A percentile compares a stretch with the other conserved stretches of the same genome.
phyloP scores from a whole-genome alignment of 1,284 basidiomycete genomes.

The Apiotrichum laibachii region DNA sequence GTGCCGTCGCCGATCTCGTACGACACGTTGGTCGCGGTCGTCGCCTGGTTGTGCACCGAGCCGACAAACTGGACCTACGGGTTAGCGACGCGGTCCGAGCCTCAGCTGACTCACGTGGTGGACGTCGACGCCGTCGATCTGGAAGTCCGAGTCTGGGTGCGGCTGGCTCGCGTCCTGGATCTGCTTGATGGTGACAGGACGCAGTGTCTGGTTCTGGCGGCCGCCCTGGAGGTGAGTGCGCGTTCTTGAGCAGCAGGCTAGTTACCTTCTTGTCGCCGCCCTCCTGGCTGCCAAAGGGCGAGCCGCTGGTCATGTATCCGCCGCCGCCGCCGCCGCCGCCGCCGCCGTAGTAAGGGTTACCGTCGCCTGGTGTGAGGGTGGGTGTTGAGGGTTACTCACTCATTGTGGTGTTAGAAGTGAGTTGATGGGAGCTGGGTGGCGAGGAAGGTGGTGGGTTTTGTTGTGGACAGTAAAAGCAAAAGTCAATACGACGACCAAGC shows the following conservation, averaged over 20 bases:
- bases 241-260: neutral
- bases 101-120: slow-evolving; percentile 44
- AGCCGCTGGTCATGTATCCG: slow-evolving; percentile 34
- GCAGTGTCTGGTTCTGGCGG: slow-evolving; percentile 60
- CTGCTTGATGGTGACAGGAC: slow-evolving; percentile 83
- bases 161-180: slow-evolving; percentile 72
- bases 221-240: slow-evolving; percentile 31
- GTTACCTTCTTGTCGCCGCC: slow-evolving; percentile 39
- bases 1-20: slow-evolving; percentile 87
- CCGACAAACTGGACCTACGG: slow-evolving; percentile 66
- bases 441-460: neutral
- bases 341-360: slow-evolving; percentile 46
- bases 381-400: neutral
- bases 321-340: slow-evolving; percentile 32
- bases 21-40: slow-evolving; percentile 75
- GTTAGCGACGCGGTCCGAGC: neutral
- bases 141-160: slow-evolving; percentile 85
- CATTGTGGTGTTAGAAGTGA: slow-evolving; percentile 4
- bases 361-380: slow-evolving; percentile 29
- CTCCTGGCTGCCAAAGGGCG: slow-evolving; percentile 43
- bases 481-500: no score
- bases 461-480: slow-evolving; percentile 4
- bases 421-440: neutral
- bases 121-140: slow-evolving; percentile 74
- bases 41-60: slow-evolving; percentile 66